Conservation (phyloP, 257 asterid species). For the Echium plantagineum region DNA sequence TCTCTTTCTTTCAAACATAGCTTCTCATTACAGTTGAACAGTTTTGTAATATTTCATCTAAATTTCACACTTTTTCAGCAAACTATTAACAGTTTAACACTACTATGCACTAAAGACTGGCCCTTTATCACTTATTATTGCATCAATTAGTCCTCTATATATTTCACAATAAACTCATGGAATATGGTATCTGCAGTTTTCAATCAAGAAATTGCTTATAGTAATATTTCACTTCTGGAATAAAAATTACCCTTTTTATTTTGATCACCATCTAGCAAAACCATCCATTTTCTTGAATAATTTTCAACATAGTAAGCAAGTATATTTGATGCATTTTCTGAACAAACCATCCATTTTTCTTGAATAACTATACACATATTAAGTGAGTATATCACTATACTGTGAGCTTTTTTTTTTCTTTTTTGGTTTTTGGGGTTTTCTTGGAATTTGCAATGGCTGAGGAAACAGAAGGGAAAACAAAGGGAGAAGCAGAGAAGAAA, state of each 20-base stretch:
- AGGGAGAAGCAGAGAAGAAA: conserved; percentile 36
- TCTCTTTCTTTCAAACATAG: conserved; percentile 11
- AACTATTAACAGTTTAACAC: too few species aligned
- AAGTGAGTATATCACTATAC: background rate
- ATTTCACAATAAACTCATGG: background rate
- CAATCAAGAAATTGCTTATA: background rate
- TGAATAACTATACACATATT: background rate
- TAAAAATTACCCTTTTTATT: background rate
- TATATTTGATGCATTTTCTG: too few species aligned
- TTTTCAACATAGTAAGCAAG: background rate
- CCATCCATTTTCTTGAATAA: background rate
- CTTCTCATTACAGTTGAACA: background rate
- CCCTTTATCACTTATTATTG: background rate
- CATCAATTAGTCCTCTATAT: background rate
- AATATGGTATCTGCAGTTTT: background rate
- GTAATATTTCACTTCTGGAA: too few species aligned
- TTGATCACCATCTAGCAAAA: background rate
- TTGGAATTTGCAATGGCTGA: conserved; percentile 26
- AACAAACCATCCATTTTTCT: background rate
- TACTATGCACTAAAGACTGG: too few species aligned
- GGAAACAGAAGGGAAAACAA: conserved; percentile 22
- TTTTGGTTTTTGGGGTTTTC: background rate
- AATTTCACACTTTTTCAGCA: too few species aligned
- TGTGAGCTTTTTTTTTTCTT: background rate
- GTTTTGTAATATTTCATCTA: background rate